A percentile compares a stretch with the other conserved stretches of the same genome.
phyloP scores from a whole-genome alignment of 129 eudicot species.

The carrot (Daucus carota) region DH1_v3.0 NC_030383.2:61025501-61026000 shows the following conservation, averaged over 20 bases:
- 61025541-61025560: not conserved
- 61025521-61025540: not conserved
- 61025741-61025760: slow-evolving; percentile 7
- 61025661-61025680: slow-evolving; percentile 99
- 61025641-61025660: slow-evolving; percentile 87
- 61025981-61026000: too few species aligned
- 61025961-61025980: too few species aligned
- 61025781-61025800: not conserved
- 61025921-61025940: too few species aligned
- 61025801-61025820: not conserved
- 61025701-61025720: slow-evolving; percentile 39
- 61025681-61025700: slow-evolving; percentile 96
- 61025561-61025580: not conserved
- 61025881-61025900: not conserved
- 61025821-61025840: not conserved
- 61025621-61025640: slow-evolving; percentile 77
- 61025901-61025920: too few species aligned
- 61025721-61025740: slow-evolving; percentile 27
- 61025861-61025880: not conserved
- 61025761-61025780: not conserved
- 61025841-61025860: not conserved
- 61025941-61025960: too few species aligned
- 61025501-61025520: not conserved
- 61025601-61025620: not conserved
- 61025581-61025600: not conserved